Percentiles rank a stretch among this genome's conserved stretches.
phyloP scores from a whole-genome alignment of 2,329 filamentous ascomycete species.

The Venturia nashicola region DNA sequence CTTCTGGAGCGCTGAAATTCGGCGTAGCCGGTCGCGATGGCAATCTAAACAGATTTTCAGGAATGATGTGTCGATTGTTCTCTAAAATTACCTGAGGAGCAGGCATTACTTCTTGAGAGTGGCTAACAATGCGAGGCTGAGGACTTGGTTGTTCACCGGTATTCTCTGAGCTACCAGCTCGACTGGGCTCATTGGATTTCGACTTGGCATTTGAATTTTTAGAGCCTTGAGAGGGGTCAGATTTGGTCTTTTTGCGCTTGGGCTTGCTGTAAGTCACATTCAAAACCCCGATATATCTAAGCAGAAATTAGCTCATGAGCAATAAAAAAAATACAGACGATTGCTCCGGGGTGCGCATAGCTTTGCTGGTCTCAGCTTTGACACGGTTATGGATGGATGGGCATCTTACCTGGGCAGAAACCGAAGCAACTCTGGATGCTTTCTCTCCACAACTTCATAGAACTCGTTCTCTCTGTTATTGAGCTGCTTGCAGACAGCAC shows the following conservation, averaged over 20 bases:
- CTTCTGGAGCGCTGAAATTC: slow-evolving; percentile 14
- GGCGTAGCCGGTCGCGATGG: slow-evolving; percentile 30
- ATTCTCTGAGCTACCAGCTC: slow-evolving; percentile 7
- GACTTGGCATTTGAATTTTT: slow-evolving; percentile 8
- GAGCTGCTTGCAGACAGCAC: slow-evolving; percentile 94
- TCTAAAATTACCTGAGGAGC: slow-evolving; percentile 87
- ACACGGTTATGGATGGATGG: slow-evolving; percentile 15
- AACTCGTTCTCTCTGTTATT: slow-evolving; percentile 98
- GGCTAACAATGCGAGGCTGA: slow-evolving; percentile 47
- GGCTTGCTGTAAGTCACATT: slow-evolving; percentile 90
- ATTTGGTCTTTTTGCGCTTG: slow-evolving; percentile 41
- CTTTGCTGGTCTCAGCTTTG: slow-evolving; percentile 30
- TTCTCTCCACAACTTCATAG: slow-evolving; percentile 87
- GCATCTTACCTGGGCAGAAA: slow-evolving; percentile 63
- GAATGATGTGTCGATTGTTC: slow-evolving; percentile 88
- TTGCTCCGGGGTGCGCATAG: slow-evolving; percentile 8
- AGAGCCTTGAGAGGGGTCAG: not conserved
- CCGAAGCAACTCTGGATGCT: slow-evolving; percentile 77
- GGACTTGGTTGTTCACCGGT: slow-evolving; percentile 13
- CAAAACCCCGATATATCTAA: slow-evolving; percentile 87
- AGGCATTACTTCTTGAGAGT: slow-evolving; percentile 62
- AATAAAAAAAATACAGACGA: not conserved
- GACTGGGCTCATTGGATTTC: slow-evolving; percentile 10
- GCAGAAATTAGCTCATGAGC: slow-evolving; percentile 21
- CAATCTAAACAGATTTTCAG: slow-evolving; percentile 65